Evolutionary conservation across 192 early-diverging fungal genomes (phyloP).

Genomic region (Coemansia sp.): DNA sequence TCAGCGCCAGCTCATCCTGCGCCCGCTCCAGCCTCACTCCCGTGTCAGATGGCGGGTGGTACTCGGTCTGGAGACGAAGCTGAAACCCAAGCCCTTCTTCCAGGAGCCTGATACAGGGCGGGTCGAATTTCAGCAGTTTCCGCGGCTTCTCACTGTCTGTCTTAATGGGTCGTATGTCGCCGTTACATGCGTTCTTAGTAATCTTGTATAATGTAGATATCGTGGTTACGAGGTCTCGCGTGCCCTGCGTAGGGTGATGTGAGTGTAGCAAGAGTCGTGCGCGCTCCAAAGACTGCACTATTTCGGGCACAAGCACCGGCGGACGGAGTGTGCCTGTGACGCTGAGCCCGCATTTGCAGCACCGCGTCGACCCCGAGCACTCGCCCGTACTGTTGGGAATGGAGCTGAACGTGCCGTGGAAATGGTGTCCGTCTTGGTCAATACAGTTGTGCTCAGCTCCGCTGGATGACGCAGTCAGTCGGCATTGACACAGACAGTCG

Average conservation of each 20-base stretch:
- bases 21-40: slow-evolving; percentile 18
- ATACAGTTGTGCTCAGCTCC: slow-evolving; percentile 19
- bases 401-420: slow-evolving; percentile 21
- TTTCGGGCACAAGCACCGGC: slow-evolving; percentile 22
- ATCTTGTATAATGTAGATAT: slow-evolving; percentile 23
- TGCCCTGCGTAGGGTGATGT: slow-evolving; percentile 42
- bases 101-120: slow-evolving; percentile 33
- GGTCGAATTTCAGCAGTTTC: slow-evolving; percentile 40
- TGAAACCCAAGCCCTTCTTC: slow-evolving; percentile 38
- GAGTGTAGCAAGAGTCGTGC: slow-evolving; percentile 23
- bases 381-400: slow-evolving; percentile 3
- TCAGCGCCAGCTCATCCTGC: slow-evolving; percentile 31
- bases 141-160: slow-evolving; percentile 22
- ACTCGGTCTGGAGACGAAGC: slow-evolving; percentile 16
- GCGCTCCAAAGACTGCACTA: slow-evolving; percentile 15
- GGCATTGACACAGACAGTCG: slow-evolving; percentile 31
- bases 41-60: slow-evolving; percentile 24
- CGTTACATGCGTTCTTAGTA: slow-evolving; percentile 26
- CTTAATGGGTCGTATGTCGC: slow-evolving; percentile 26
- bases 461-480: neutral
- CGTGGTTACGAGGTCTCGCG: slow-evolving; percentile 34
- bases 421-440: slow-evolving; percentile 41
- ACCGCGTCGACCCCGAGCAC: slow-evolving; percentile 20
- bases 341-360: slow-evolving; percentile 39
- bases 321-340: neutral